Evolutionary conservation across 2,329 filamentous ascomycete genomes (phyloP).

Genomic region (Penicillium paneum): DNA sequence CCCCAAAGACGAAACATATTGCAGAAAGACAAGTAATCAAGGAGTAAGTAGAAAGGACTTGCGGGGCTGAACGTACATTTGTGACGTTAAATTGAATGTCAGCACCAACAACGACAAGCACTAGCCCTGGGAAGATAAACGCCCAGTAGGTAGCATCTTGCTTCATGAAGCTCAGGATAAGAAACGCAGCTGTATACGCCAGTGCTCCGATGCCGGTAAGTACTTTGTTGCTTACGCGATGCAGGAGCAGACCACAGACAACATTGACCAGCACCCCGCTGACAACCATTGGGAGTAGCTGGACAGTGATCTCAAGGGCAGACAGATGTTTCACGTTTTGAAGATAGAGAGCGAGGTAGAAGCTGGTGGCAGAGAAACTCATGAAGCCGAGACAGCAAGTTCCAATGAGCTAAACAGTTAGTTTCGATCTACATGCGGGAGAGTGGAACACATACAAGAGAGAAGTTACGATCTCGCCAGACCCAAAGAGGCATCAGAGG

Average conservation of each 20-base stretch:
- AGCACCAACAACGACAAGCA: conserved; percentile 62
- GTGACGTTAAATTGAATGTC: conserved; percentile 69
- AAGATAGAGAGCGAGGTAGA: conserved; percentile 65
- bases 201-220: conserved; percentile 55
- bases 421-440: not conserved
- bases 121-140: conserved; percentile 60
- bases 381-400: conserved; percentile 61
- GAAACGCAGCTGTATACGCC: conserved; percentile 44
- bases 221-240: conserved; percentile 62
- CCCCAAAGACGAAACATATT: not conserved
- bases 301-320: conserved; percentile 59
- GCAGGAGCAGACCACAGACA: conserved; percentile 59
- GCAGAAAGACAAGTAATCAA: not conserved
- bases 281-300: conserved; percentile 64
- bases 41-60: not conserved
- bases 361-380: conserved; percentile 58
- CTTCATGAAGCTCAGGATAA: conserved; percentile 58
- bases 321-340: conserved; percentile 55
- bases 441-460: conserved; percentile 47
- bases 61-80: conserved; percentile 51
- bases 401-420: conserved; percentile 48
- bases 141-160: conserved; percentile 61
- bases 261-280: conserved; percentile 62
- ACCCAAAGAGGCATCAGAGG: conserved; percentile 55
- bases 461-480: conserved; percentile 63